Evolutionary conservation across 306 rosid genomes (phyloP), one percentile per base, ranked within the genome.

Genomic region (Citrullus colocynthis): DNA sequence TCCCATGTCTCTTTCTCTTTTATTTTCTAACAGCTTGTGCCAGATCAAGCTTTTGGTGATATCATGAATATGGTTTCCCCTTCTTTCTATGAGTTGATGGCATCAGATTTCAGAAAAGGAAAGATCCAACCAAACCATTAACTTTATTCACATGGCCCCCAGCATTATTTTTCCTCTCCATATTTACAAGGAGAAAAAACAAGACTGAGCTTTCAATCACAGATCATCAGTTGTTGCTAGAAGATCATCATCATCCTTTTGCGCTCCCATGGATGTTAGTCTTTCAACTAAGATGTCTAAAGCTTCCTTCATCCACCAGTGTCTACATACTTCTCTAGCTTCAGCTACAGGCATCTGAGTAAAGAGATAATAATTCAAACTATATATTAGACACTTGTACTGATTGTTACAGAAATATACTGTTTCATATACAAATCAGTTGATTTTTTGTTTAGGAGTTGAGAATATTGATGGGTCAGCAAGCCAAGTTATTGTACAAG

Each of bases 301-400:
- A 45, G 99, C 99, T 82, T 95, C 98, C 81, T 95, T 91, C 99
- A 95, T 95, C 99, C 99, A 95, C 97, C 93, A 88, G 78, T 95
- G 99, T 72, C 88, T 91, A 67, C 99, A 95, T 45, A 84, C 97
- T 82, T 91, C 97, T 87, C 88, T 87, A 1, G 99, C 99, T 83
- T 88, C 86, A 3, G 71, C 80, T 14, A 85, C 93, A 59, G 69
- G 86, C 99, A 95, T 88, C 98, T 94, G 76, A 45, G 12, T 14
- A 4, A 9, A n/a, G 0, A 37, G 1, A 39, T 21, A 20, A 5
- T 39, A 28, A 20, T 76, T 41, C 78, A 32, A 75, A 36, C 54
- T 24, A 48, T 48, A 37, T 75, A 75, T 58, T 51, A 72, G 75
- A 70, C 30, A 41, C 69, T 62, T 62, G 37, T 10, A 39, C 7